Base-by-base conservation (phyloP, 768 basidiomycete genomes). In the Termitomyces bulborhizus region DNA sequence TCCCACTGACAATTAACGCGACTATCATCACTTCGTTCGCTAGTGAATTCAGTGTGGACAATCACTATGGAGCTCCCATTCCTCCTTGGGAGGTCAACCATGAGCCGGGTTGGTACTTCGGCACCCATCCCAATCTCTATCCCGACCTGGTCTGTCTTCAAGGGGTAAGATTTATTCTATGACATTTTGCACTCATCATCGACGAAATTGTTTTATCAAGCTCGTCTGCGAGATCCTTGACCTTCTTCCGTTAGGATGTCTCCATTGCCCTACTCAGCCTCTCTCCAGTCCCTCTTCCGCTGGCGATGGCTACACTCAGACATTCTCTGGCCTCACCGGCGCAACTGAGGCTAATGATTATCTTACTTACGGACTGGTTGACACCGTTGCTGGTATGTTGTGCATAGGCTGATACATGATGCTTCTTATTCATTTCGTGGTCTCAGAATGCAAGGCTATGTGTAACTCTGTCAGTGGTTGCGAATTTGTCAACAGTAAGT, bases 41-140 rank as follows among this genome's bases (percentile, higher is more conserved):
- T 1, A 56, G 59, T 51, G 68, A 73, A 57, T 60, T 76, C 53
- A 68, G 63, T 32, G 41, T 53, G 27, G 46, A 44, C 41, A 75
- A 71, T 59, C 46, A 68, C 56, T 77, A 73, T 54, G 71, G 71
- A 44, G 65, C 76, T 29, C 76, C 76, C 8, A 56, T 58, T 37
- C 64, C 71, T 29, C 75, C 75, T 29, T 75, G 74, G 75, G 53
- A 62, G 11, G 37, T 58, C 39, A 65, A 62, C 3, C 43, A 64
- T 34, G 52, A 69, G 27, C 75, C 76, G 44, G 76, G 76, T 41
- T 77, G 76, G 76, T 76, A 76, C 63, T 73, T 68, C 34, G 76
- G 76, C 1, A 53, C 61, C 39, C 60, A 68, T 46, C 66, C 70
- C 1, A 36, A 62, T 13, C 60, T 62, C 13, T 69, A 65, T 56